Evolutionary conservation across 1,139 yeast genomes (phyloP).

Genomic region (Lodderomyces jiufengensis): DNA sequence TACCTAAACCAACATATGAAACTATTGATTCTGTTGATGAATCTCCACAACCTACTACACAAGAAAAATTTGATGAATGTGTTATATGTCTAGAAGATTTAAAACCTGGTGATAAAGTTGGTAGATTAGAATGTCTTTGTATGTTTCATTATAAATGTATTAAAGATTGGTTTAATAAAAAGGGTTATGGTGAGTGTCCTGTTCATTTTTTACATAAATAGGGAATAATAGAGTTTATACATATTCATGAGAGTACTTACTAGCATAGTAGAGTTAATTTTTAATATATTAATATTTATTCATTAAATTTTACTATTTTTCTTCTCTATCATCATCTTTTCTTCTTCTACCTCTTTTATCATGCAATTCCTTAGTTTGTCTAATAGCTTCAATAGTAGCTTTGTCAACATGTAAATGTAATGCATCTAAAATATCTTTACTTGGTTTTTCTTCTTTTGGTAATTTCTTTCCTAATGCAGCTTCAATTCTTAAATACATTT

Average conservation of each 20-base stretch:
- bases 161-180: constrained; percentile 82
- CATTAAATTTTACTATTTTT: constrained; percentile 21
- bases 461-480: constrained; percentile 76
- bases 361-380: constrained; percentile 76
- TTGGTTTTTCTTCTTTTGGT: constrained; percentile 74
- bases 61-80: constrained; percentile 52
- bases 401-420: constrained; percentile 86
- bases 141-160: constrained; percentile 90
- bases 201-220: constrained; percentile 54
- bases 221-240: background rate
- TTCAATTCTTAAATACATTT: constrained; percentile 82
- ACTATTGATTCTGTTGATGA: constrained; percentile 23
- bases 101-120: constrained; percentile 82
- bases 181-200: constrained; percentile 84
- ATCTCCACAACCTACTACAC: background rate
- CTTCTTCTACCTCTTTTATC: constrained; percentile 36
- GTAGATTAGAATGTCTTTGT: constrained; percentile 89
- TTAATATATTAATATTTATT: background rate
- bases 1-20: constrained; percentile 42
- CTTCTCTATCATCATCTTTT: constrained; percentile 49
- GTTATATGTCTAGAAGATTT: constrained; percentile 91
- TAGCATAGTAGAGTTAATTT: too few species aligned
- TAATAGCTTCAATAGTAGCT: constrained; percentile 86
- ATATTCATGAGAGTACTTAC: too few species aligned
- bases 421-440: constrained; percentile 72